A percentile compares a stretch with the other conserved stretches of the same genome.
These are phyloP conservation scores for Fusarium abutilonis DNA, from an alignment of 2,329 filamentous ascomycete species.

Conservation along the genomic window DNA sequence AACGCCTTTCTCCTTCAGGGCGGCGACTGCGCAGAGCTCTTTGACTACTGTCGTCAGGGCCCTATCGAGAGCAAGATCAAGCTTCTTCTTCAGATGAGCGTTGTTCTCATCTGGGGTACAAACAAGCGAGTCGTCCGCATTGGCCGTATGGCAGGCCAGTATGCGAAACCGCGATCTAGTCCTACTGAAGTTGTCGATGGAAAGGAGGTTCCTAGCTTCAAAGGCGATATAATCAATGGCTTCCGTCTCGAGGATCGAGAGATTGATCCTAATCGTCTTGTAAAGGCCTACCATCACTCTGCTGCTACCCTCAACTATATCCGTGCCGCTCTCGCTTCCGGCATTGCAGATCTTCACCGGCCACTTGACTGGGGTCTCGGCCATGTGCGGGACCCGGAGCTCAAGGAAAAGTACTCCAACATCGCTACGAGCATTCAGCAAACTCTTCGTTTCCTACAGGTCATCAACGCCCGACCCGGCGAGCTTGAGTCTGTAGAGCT, in stretches of 20 bases:
- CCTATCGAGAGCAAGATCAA: constrained; percentile 98
- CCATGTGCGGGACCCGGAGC: constrained; percentile 83
- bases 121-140: constrained; percentile 88
- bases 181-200: constrained; percentile 85
- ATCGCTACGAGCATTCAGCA: constrained; percentile 90
- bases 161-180: constrained; percentile 92
- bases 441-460: constrained; percentile 92
- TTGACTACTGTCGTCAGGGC: constrained; percentile 91
- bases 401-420: constrained; percentile 85
- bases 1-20: constrained; percentile 95
- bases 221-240: constrained; percentile 95
- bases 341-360: constrained; percentile 91
- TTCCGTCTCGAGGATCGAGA: constrained; percentile 78
- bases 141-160: constrained; percentile 96
- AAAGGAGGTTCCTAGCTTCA: constrained; percentile 85
- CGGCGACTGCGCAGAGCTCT: constrained; percentile 96
- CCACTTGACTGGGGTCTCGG: constrained; percentile 95
- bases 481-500: constrained; percentile 92
- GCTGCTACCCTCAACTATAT: constrained; percentile 95
- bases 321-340: constrained; percentile 81
- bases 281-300: constrained; percentile 94
- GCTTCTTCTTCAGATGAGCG: constrained; percentile 93
- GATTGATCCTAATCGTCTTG: constrained; percentile 84
- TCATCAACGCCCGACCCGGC: constrained; percentile 85
- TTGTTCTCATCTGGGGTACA: constrained; percentile 91